Evolutionary conservation across 1,284 basidiomycete species (phyloP).

Genomic region (Leccinum pallidistipes): DNA sequence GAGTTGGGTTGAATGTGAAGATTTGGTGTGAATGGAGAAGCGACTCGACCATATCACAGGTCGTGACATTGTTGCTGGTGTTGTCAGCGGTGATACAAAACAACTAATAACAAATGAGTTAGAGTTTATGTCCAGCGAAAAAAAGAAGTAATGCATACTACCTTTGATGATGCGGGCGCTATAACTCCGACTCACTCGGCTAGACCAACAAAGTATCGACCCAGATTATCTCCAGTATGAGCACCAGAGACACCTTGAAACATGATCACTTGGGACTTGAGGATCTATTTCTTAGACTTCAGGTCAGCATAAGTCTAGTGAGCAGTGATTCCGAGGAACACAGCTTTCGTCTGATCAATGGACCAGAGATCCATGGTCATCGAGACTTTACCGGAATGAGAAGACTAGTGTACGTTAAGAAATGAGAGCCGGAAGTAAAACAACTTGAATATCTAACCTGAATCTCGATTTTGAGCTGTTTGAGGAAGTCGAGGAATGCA

Average conservation of each 20-base stretch:
- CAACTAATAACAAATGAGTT: too few species aligned
- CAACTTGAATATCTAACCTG: background rate
- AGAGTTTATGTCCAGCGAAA: too few species aligned
- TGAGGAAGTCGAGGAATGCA: background rate
- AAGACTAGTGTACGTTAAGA: background rate
- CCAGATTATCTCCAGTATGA: background rate
- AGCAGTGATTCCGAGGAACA: background rate
- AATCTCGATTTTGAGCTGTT: background rate
- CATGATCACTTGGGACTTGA: background rate
- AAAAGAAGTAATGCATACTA: background rate
- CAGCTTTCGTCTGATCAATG: background rate
- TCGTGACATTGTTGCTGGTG: too few species aligned
- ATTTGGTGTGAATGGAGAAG: too few species aligned
- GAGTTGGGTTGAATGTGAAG: too few species aligned
- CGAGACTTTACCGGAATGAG: background rate
- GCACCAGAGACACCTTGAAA: background rate
- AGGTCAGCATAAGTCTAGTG: background rate
- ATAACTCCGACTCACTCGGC: background rate
- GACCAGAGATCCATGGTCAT: background rate
- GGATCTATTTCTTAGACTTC: background rate
- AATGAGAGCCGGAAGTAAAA: background rate
- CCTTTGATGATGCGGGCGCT: background rate
- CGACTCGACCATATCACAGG: too few species aligned
- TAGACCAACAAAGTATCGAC: background rate
- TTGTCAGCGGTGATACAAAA: too few species aligned